Conservation (phyloP, 305 asterid species). For the Rubia tinctorum region DNA sequence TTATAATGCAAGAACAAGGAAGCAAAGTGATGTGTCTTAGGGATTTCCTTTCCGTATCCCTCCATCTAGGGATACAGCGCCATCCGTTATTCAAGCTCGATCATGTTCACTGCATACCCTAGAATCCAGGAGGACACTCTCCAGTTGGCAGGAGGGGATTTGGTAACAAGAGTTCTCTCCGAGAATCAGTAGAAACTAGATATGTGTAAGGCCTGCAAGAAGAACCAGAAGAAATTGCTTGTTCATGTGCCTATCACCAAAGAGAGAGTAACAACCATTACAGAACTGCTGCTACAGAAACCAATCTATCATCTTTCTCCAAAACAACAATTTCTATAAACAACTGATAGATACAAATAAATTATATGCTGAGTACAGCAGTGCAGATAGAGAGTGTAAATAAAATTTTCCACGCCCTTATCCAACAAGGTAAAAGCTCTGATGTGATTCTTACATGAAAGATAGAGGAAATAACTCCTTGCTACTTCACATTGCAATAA, state of each 20-base stretch:
- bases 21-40: no score
- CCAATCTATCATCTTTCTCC: slow-evolving; percentile 1
- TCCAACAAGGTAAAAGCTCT: background rate
- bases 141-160: slow-evolving; percentile 25
- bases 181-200: slow-evolving; percentile 24
- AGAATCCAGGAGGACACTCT: slow-evolving; percentile 41
- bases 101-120: slow-evolving; percentile 56
- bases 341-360: background rate
- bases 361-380: background rate
- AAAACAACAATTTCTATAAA: background rate
- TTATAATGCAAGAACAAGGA: no score
- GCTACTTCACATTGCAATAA: background rate
- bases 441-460: background rate
- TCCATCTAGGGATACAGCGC: slow-evolving; percentile 75
- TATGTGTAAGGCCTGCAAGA: slow-evolving; percentile 31
- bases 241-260: background rate
- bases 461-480: background rate
- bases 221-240: background rate
- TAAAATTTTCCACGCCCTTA: background rate
- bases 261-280: background rate
- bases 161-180: slow-evolving; percentile 31
- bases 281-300: background rate
- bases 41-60: slow-evolving; percentile 43
- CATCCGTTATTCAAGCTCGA: slow-evolving; percentile 32
- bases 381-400: no score